A percentile compares a stretch with the other conserved stretches of the same genome.
phyloP scores from a whole-genome alignment of 257 asterid species.

The Solanum etuberosum region DNA sequence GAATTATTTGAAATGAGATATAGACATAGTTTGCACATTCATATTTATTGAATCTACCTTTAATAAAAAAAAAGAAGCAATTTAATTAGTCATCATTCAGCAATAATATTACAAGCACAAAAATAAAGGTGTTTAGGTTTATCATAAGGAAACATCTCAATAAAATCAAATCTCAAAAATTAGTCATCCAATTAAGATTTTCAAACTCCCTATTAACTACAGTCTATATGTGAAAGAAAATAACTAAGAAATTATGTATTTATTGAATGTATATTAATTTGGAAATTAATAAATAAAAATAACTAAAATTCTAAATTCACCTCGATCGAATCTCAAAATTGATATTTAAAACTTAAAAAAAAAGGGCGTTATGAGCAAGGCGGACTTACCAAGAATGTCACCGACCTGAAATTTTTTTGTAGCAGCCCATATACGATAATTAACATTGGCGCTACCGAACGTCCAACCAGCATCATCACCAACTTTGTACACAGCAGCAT shows the following conservation, averaged over 20 bases:
- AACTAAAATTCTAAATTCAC: not conserved
- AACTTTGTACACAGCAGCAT: constrained; percentile 19
- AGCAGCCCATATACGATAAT: constrained; percentile 47
- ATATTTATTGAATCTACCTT: too few relatives aligned
- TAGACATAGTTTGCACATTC: not conserved
- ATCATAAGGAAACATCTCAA: not conserved
- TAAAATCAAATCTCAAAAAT: not conserved
- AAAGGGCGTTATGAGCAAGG: too few relatives aligned
- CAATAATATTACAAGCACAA: not conserved
- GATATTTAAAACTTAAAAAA: too few relatives aligned
- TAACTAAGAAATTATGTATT: not conserved
- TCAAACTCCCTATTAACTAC: not conserved
- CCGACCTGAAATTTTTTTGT: constrained; percentile 24
- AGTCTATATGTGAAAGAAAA: not conserved
- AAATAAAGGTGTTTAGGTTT: not conserved
- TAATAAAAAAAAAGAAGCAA: too few relatives aligned
- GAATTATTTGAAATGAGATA: too few relatives aligned
- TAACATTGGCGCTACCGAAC: constrained; percentile 7
- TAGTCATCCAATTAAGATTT: not conserved
- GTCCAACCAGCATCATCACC: constrained; percentile 57
- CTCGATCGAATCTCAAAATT: not conserved
- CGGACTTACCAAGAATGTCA: constrained; percentile 31
- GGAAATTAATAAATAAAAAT: not conserved
- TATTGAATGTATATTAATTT: not conserved
- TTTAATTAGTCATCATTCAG: not conserved